A percentile compares a stretch with the other conserved stretches of the same genome.
Evolutionary conservation across 2,329 filamentous ascomycete species (phyloP).

Genomic region (Paecilomyces variotii): DNA sequence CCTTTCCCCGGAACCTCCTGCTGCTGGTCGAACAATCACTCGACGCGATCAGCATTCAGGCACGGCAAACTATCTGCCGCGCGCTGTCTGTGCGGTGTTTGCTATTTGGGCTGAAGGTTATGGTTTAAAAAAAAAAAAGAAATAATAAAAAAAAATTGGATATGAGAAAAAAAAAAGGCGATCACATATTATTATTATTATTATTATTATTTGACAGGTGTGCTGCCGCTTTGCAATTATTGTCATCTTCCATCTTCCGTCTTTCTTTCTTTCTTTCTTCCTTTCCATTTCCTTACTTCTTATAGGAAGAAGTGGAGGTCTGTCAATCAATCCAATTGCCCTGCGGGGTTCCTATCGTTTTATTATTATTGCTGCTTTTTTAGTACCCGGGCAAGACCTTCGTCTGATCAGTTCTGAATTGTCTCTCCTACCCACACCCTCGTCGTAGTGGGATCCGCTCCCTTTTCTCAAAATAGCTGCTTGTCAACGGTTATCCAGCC

Average conservation of each 20-base stretch:
- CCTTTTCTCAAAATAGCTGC: background rate
- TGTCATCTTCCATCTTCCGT: too few relatives aligned
- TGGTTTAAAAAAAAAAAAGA: background rate
- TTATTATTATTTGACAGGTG: background rate
- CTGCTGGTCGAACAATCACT: background rate
- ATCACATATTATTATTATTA: background rate
- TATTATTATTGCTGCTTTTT: background rate
- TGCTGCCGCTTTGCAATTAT: background rate
- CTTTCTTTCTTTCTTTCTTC: background rate
- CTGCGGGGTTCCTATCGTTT: background rate
- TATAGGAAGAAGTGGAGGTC: background rate
- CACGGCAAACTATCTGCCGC: background rate
- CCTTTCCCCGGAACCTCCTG: background rate
- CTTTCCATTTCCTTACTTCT: background rate
- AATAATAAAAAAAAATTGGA: background rate
- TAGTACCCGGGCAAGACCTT: background rate
- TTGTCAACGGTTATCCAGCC: background rate
- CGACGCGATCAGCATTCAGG: background rate
- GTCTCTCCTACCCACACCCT: background rate
- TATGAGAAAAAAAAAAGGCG: background rate
- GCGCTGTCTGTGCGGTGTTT: background rate
- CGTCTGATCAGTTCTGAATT: background rate
- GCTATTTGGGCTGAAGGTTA: background rate
- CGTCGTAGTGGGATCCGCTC: background rate
- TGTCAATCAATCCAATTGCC: background rate